These are phyloP conservation scores for Acmispon strigosus DNA, from an alignment of 306 rosid genomes.

Conservation along the genomic window DNA sequence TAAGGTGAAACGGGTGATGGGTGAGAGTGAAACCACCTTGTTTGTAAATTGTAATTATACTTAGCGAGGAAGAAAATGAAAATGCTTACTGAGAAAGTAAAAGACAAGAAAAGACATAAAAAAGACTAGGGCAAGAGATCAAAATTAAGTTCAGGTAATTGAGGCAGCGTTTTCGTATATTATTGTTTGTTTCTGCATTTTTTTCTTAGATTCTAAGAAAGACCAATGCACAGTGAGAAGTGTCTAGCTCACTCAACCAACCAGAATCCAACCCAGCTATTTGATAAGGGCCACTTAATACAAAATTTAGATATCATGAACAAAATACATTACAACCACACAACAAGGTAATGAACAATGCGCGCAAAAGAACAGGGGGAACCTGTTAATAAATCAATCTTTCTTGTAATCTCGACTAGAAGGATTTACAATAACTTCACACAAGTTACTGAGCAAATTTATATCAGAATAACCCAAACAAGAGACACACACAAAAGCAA, in stretches of 20 bases:
- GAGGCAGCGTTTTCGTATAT: too few species aligned
- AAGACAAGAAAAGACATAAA: too few species aligned
- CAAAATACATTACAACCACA: neutral
- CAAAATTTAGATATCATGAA: neutral
- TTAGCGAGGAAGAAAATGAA: too few species aligned
- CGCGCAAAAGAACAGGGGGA: neutral
- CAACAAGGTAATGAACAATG: neutral
- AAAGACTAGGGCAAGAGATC: too few species aligned
- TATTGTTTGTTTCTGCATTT: too few species aligned
- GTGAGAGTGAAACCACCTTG: too few species aligned
- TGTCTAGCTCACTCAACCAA: neutral
- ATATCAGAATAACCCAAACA: neutral
- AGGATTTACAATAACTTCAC: neutral
- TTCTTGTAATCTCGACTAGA: neutral
- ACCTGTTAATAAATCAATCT: neutral
- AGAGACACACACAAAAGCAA: neutral
- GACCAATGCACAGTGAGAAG: too few species aligned
- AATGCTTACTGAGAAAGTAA: too few species aligned
- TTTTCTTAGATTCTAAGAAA: too few species aligned
- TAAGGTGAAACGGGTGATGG: too few species aligned
- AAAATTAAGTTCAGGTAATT: too few species aligned
- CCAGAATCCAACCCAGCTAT: neutral
- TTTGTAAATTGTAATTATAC: too few species aligned
- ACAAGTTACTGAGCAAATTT: neutral
- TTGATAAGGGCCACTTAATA: neutral